Evolutionary conservation across 768 basidiomycete genomes (phyloP).

Genomic region (Tricholoma hemisulphureum): DNA sequence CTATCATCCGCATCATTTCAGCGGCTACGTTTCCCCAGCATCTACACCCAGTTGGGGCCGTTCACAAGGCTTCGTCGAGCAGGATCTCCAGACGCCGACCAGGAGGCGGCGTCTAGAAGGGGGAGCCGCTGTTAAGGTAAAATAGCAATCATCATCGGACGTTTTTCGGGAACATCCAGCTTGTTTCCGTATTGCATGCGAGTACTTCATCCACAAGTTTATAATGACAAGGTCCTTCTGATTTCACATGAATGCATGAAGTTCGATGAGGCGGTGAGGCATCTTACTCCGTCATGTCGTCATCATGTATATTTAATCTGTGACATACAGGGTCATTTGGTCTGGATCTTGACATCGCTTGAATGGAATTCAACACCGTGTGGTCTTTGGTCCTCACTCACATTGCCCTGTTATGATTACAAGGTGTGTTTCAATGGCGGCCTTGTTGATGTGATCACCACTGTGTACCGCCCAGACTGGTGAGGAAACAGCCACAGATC

Average conservation of each 20-base stretch:
- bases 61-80: constrained; percentile 38
- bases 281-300: constrained; percentile 6
- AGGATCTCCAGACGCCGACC: constrained; percentile 44
- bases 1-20: constrained; percentile 45
- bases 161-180: neutral
- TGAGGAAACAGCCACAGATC: neutral
- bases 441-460: neutral
- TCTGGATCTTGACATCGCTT: constrained; percentile 4
- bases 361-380: constrained; percentile 11
- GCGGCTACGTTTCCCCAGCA: constrained; percentile 49
- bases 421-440: neutral
- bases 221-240: neutral
- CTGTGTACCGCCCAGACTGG: neutral
- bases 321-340: constrained; percentile 6
- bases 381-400: constrained; percentile 2
- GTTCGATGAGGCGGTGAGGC: constrained; percentile 6
- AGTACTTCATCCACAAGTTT: constrained; percentile 1
- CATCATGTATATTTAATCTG: constrained; percentile 12
- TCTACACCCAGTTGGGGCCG: constrained; percentile 48
- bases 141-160: constrained; percentile 30
- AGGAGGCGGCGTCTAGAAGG: constrained; percentile 58
- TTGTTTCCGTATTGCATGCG: neutral
- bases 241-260: constrained; percentile 7
- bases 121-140: constrained; percentile 54
- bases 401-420: neutral